A percentile compares a stretch with the other conserved stretches of the same genome.
Conservation (phyloP, 208 protist species). For the Blastocrithidia nonstop region DNA sequence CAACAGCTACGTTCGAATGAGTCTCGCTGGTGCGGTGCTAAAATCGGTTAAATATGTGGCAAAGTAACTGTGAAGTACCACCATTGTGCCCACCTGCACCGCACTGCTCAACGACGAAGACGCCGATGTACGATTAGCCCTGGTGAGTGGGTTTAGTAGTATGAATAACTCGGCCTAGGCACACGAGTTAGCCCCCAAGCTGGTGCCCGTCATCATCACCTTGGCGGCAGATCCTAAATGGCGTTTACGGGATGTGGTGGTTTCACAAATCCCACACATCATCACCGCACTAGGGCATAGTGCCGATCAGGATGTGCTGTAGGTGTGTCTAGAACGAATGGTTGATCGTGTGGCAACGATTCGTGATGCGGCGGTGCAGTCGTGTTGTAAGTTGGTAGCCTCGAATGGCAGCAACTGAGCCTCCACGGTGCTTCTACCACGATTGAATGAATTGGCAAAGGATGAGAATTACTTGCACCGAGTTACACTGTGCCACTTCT, state of each 20-base stretch:
- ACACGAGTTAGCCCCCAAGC: constrained; percentile 58
- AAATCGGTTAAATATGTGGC: constrained; percentile 61
- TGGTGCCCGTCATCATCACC: constrained; percentile 66
- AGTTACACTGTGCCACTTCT: constrained; percentile 59
- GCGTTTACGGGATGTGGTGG: constrained; percentile 72
- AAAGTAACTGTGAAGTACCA: constrained; percentile 54
- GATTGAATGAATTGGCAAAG: constrained; percentile 31
- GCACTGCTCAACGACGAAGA: constrained; percentile 61
- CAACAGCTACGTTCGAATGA: constrained; percentile 65
- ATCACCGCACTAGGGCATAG: constrained; percentile 38
- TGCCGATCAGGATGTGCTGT: constrained; percentile 48
- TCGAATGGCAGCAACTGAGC: constrained; percentile 55
- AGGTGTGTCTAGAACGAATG: constrained; percentile 61
- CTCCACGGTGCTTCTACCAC: constrained; percentile 38
- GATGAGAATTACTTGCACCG: constrained; percentile 67
- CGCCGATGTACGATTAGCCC: constrained; percentile 67
- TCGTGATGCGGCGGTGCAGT: constrained; percentile 59
- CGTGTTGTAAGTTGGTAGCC: constrained; percentile 61
- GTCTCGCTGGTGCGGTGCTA: constrained; percentile 68
- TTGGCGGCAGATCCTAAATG: constrained; percentile 75
- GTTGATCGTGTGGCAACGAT: constrained; percentile 78
- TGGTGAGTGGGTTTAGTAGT: constrained; percentile 72
- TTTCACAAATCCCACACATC: constrained; percentile 69
- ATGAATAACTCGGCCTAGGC: constrained; percentile 67
- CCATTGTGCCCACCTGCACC: constrained; percentile 64